Conservation (phyloP, 2,329 filamentous ascomycete species). For the Trichoderma aggressivum region DNA sequence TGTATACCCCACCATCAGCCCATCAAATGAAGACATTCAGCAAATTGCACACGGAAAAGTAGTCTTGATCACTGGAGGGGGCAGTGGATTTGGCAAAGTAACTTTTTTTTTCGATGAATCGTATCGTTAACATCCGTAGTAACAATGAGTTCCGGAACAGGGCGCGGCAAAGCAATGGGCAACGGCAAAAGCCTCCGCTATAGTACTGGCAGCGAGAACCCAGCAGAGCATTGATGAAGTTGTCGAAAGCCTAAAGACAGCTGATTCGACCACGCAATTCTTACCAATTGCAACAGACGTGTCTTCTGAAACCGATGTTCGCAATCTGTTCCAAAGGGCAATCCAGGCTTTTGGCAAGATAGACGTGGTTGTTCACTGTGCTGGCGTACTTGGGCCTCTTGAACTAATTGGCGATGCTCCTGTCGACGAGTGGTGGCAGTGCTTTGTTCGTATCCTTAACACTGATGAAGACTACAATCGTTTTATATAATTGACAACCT, state of each 20-base stretch:
- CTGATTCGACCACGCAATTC: neutral
- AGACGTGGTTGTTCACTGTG: neutral
- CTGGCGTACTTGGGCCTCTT: neutral
- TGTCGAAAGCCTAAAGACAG: neutral
- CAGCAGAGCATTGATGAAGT: neutral
- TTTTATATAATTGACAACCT: neutral
- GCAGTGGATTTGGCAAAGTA: neutral
- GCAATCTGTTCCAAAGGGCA: neutral
- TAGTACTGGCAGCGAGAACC: neutral
- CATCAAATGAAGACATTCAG: neutral
- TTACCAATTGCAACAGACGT: neutral
- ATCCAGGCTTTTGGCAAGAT: neutral
- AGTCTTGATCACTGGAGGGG: neutral
- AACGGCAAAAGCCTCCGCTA: neutral
- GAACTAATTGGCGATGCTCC: neutral
- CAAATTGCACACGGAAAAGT: neutral
- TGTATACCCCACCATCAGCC: neutral
- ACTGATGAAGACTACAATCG: too few species aligned
- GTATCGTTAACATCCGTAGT: neutral
- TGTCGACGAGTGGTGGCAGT: neutral
- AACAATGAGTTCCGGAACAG: neutral
- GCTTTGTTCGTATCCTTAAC: neutral
- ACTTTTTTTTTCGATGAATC: neutral
- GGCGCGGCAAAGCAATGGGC: neutral
- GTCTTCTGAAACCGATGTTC: neutral